Conservation (phyloP, 768 basidiomycete species). For the Pleurotus tuber-regium region DNA sequence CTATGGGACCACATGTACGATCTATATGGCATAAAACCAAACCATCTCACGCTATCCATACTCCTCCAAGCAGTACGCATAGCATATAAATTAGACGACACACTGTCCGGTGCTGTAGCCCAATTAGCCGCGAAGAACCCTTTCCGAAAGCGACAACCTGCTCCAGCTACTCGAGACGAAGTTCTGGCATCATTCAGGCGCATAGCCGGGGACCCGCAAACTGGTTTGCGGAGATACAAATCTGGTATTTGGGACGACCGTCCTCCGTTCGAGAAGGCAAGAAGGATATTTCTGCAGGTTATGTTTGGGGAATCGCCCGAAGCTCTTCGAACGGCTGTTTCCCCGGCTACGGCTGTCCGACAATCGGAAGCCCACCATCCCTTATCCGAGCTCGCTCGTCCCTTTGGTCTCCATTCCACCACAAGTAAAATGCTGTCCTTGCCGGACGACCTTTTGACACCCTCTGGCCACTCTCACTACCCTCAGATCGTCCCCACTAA, state of each 20-base stretch:
- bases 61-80: constrained; percentile 60
- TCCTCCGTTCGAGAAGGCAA: constrained; percentile 45
- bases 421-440: not conserved
- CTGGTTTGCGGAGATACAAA: constrained; percentile 23
- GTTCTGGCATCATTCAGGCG: constrained; percentile 25
- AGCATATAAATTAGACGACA: constrained; percentile 49
- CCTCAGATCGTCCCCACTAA: constrained; percentile 43
- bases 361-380: constrained; percentile 4
- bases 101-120: constrained; percentile 48
- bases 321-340: constrained; percentile 9
- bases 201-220: constrained; percentile 24
- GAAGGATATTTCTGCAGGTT: constrained; percentile 52
- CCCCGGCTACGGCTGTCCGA: constrained; percentile 14
- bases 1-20: constrained; percentile 66
- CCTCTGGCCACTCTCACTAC: constrained; percentile 12
- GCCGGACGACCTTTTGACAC: not conserved
- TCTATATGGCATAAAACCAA: constrained; percentile 57
- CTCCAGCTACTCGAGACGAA: constrained; percentile 18
- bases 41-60: constrained; percentile 53
- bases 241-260: constrained; percentile 44
- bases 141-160: constrained; percentile 22
- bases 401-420: not conserved
- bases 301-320: constrained; percentile 49
- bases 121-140: constrained; percentile 37
- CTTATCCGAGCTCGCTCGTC: constrained; percentile 4